Percentiles rank a stretch among this genome's conserved stretches.
These are phyloP conservation scores for Cocos nucifera DNA, from an alignment of 176 grass and related monocot genomes.

Conservation along the genomic window DNA sequence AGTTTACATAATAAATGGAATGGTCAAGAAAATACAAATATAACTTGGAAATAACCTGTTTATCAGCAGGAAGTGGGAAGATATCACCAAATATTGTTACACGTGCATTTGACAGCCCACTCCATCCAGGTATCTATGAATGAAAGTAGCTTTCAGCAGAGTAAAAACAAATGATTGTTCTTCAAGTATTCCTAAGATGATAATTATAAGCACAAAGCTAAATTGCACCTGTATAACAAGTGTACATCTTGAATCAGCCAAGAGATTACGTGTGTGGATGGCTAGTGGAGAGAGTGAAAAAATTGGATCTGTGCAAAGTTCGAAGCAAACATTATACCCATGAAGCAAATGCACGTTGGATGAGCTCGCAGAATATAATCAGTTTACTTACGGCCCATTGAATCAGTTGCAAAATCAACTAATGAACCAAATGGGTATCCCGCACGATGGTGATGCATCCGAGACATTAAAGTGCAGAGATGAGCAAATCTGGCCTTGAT, in stretches of 20 bases:
- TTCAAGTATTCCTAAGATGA: too few relatives aligned
- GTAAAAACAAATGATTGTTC: too few relatives aligned
- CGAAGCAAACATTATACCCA: too few relatives aligned
- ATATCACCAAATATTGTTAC: constrained; percentile 98
- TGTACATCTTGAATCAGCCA: constrained; percentile 83
- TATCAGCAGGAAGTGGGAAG: constrained; percentile 62
- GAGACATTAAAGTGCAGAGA: constrained; percentile 88
- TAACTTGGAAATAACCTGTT: constrained; percentile 42
- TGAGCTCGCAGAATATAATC: not conserved
- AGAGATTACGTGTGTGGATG: constrained; percentile 88
- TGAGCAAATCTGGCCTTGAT: constrained; percentile 77
- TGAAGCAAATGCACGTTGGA: too few relatives aligned
- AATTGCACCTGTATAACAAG: constrained; percentile 80
- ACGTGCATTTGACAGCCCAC: constrained; percentile 85
- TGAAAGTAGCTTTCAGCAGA: not conserved
- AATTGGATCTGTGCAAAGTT: constrained; percentile 61
- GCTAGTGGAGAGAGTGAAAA: constrained; percentile 91
- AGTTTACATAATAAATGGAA: too few relatives aligned
- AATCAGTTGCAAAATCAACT: constrained; percentile 87
- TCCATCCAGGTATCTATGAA: constrained; percentile 92
- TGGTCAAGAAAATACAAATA: not conserved
- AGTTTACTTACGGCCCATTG: constrained; percentile 78
- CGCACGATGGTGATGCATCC: constrained; percentile 84
- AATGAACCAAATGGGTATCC: constrained; percentile 97
- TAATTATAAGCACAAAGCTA: not conserved